Base-by-base conservation (phyloP, 129 eudicot species). In the Helianthus tuberosus region DNA sequence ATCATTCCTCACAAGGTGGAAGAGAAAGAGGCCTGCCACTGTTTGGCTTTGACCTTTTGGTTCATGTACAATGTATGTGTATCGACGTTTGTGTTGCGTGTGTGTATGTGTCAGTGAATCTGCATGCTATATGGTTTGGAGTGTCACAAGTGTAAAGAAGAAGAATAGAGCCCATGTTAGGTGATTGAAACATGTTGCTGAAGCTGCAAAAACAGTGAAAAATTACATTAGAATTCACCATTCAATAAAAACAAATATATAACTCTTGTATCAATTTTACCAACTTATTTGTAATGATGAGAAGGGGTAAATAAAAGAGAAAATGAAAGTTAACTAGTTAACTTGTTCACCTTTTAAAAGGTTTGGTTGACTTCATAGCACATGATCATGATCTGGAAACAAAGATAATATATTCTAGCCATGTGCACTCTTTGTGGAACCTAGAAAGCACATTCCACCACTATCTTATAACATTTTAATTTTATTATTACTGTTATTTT, bases 21-120 rank as follows among this genome's bases (percentile, higher is more conserved):
- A 81, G 66, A 70, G 55, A 75, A 69, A 55, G 77, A 69, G 88
- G 90, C 87, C 90, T 70, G 88, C 89, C 96, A 85, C 83, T 68
- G 71, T 87, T 85, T 83, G 96, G 90, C 92, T 90, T 87, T 54
- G 88, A 80, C 88, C 93, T 61, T 75, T 60, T 20, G 64, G 44
- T 75, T 76, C 71, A 74, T 84, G 57, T 76, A 74, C 75, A 75
- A 59, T 41, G 74, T 76, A 68, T 77, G 29, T 78, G 57, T 55
- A 17, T 55, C 4, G 29, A 35, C 39, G 68, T 64, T 44, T 75
- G 44, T 69, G 60, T 29, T 78, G 57, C 62, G n/a, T 20, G 77
- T 71, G 67, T 62, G 70, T 68, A 39, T 49, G 71, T 46, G 71
- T 48, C 61, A 64, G 14, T 62, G 49, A 16, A 53, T 52, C 48